A percentile compares a stretch with the other conserved stretches of the same genome.
Evolutionary conservation across 768 basidiomycete species (phyloP).

Genomic region (Sarcodon sp.): DNA sequence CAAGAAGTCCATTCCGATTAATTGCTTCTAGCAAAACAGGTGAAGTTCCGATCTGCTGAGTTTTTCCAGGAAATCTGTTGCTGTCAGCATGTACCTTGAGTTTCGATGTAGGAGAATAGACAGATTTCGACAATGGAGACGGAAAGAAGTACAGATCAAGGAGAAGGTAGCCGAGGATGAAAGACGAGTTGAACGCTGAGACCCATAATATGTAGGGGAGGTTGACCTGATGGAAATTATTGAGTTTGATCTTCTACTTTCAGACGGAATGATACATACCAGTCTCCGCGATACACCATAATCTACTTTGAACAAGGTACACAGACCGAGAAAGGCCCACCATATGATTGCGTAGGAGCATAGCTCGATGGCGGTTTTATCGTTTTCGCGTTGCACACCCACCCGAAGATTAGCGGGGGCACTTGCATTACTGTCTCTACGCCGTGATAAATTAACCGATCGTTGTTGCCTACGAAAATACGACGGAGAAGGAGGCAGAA

Average conservation of each 20-base stretch:
- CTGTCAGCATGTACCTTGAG: constrained; percentile 16
- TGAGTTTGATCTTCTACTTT: not conserved
- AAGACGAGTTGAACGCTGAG: constrained; percentile 77
- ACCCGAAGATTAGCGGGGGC: constrained; percentile 10
- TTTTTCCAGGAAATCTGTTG: constrained; percentile 4
- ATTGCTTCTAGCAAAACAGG: constrained; percentile 62
- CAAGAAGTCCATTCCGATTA: constrained; percentile 64
- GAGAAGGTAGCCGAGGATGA: constrained; percentile 69
- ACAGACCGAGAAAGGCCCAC: constrained; percentile 48
- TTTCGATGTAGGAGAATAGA: constrained; percentile 22
- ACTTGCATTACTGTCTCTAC: not conserved
- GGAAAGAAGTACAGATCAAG: constrained; percentile 66
- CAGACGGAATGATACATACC: constrained; percentile 25
- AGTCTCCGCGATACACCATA: constrained; percentile 44
- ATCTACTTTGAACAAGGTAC: constrained; percentile 19
- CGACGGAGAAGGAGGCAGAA: constrained; percentile 69
- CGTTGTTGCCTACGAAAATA: constrained; percentile 50
- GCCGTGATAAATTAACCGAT: constrained; percentile 6
- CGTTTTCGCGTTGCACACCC: constrained; percentile 38
- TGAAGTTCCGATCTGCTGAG: constrained; percentile 14
- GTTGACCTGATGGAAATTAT: constrained; percentile 50
- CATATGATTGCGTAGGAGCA: constrained; percentile 66
- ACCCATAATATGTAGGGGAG: constrained; percentile 84
- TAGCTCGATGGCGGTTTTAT: constrained; percentile 66
- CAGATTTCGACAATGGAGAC: constrained; percentile 18